Evolutionary conservation across 2,329 filamentous ascomycete genomes (phyloP), one percentile per base, ranked within the genome.

Genomic region (Fusarium sp.): DNA sequence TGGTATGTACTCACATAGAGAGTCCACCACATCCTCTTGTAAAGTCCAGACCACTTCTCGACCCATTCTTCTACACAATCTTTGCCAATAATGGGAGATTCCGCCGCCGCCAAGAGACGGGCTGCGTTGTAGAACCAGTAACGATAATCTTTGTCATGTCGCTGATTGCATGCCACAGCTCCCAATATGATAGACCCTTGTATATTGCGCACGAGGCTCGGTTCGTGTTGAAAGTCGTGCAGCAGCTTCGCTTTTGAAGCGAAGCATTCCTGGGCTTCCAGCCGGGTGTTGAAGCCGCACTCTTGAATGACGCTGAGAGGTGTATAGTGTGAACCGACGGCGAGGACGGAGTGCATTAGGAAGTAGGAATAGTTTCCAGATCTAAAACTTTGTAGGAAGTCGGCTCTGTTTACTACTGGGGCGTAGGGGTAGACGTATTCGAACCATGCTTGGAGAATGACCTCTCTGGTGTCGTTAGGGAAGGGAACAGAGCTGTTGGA

Each of bases 41-140:
- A 68, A 4, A 73, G 3, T 0, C 55, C 70, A 1, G 47, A 31
- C 7, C 36, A 28, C 28, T 7, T 50, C 12, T 10, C 31, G 0
- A 23, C 18, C 18, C 47, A 54, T 4, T 3, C 23, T 27, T 67
- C 62, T 6, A 60, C 36, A 1, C 58, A 44, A 31, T 36, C 18
- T 3, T 41, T 4, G 23, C 6, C 4, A 4, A 7, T 2, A 4
- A 18, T 60, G 3, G 54, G 62, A 0, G 71, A 30, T 9, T 68
- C 62, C 3, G 68, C 15, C 10, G 55, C 70, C 0, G 44, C 51
- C 1, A 62, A 62, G n/a, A 68, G 55, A 0, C 71, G 65, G 1
- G 71, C 48, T 0, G 71, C 64, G 5, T 73, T 73, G 6, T 70
- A 47, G 7, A 68, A 70, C 71, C 71, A 73, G 1, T 73, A 73